A percentile compares a stretch with the other conserved stretches of the same genome.
Evolutionary conservation across 1,284 basidiomycete genomes (phyloP).

Genomic region (Puccinia novopanici): DNA sequence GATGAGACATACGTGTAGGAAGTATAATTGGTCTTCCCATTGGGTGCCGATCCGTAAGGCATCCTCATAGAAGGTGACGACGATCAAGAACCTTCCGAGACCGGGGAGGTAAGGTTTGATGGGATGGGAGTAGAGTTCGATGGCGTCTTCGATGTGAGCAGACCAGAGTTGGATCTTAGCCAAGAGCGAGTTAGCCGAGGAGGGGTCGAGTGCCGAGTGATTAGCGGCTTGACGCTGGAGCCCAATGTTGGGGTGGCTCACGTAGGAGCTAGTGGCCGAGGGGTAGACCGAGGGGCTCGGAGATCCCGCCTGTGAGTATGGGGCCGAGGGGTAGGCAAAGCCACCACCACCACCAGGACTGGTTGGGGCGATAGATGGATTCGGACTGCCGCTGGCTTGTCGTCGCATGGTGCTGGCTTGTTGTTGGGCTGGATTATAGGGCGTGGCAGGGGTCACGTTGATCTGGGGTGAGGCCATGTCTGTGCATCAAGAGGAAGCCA

Average conservation of each 20-base stretch:
- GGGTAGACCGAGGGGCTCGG: constrained; percentile 4
- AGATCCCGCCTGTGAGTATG: constrained; percentile 20
- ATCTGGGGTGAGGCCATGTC: constrained; percentile 35
- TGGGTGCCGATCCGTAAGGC: constrained; percentile 89
- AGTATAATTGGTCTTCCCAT: constrained; percentile 96
- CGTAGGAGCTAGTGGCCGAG: constrained; percentile 1
- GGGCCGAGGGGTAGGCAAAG: constrained; percentile 37
- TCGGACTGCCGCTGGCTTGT: constrained; percentile 27
- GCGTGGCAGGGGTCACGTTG: constrained; percentile 49
- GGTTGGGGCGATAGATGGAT: neutral
- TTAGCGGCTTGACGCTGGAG: neutral
- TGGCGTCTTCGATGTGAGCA: constrained; percentile 74
- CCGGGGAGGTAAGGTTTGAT: constrained; percentile 91
- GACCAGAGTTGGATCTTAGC: constrained; percentile 34
- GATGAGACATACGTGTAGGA: constrained; percentile 73
- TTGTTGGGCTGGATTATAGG: constrained; percentile 9
- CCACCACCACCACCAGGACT: neutral
- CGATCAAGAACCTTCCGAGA: constrained; percentile 93
- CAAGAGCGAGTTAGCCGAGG: neutral
- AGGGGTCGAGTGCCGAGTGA: neutral
- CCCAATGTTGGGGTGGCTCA: constrained; percentile 12
- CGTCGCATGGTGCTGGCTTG: constrained; percentile 30
- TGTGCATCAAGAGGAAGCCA: neutral
- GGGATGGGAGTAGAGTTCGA: constrained; percentile 90
- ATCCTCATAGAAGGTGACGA: constrained; percentile 97